Base-by-base conservation (phyloP, 805 yeast genomes). In the Suhomyces kilbournensis region DNA sequence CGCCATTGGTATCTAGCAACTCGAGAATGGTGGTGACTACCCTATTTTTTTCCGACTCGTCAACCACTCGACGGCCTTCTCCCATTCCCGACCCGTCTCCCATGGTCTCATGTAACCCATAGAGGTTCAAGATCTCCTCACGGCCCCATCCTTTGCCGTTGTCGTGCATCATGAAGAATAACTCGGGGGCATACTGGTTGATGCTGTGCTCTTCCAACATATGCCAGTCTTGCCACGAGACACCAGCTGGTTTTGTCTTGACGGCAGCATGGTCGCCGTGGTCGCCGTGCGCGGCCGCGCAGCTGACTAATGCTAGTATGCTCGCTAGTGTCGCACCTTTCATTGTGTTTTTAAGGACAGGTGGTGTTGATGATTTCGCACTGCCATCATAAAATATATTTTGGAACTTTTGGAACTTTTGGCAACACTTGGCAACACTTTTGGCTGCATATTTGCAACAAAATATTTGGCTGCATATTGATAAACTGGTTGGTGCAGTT, bases 1-100 rank as follows among this genome's bases (percentile, higher is more conserved):
- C 92, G 10, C 74, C 68, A 64, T 91, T 76, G 0, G 77, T 71
- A 68, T 90, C 96, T 49, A 90, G 72, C 56, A 90, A 61, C 8
- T 58, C 66, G 64, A 90, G 70, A 7, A 92, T 78, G 9, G 79
- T 71, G 15, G 66, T 50, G 34, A 84, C 77, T 2, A 90, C 90
- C 19, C 79, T 69, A 14, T 79, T 75, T 59, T 82, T 79, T 26
- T 80, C 76, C 20, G 76, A 80, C 40, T 80, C 80, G 12, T 87
- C 74, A 53, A 86, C 78, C 20, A 46, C 47, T 45, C 60, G 63
- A 59, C 83, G 88, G 62, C 86, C 93, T 15, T 78, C 74, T 1
- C 97, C 97, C 84, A 86, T 81, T 5, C 97, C 97, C 53, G 89
- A 86, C 45, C 97, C 97, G 58, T 82, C 86, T 9, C 97, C 97